Conservation (phyloP, 108 stramenopile species). For the Fragilariopsis cylindrus region DNA sequence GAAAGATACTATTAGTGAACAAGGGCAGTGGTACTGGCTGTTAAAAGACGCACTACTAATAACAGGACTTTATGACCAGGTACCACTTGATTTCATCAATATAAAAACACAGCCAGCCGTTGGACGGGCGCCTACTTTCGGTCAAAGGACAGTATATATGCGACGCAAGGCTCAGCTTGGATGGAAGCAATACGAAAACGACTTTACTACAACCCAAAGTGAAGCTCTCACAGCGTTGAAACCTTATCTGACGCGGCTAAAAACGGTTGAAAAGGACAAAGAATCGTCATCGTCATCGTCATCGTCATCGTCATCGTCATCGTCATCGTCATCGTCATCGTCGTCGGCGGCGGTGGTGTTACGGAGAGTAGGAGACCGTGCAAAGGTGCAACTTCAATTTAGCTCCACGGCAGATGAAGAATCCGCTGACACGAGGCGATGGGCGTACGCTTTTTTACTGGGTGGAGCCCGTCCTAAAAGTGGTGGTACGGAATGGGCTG, state of each 20-base stretch:
- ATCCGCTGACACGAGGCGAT: conserved; percentile 8
- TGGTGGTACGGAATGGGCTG: conserved; percentile 15
- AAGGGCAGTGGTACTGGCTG: conserved; percentile 12
- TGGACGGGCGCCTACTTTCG: conserved; percentile 3
- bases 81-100: neutral
- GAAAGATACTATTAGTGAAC: neutral
- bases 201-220: neutral
- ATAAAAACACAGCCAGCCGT: neutral
- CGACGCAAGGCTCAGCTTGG: conserved; percentile 6
- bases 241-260: neutral
- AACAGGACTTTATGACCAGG: neutral
- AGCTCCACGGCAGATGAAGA: neutral
- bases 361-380: neutral
- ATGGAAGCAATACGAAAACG: conserved; percentile 18
- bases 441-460: conserved; percentile 47
- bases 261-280: neutral
- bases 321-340: neutral
- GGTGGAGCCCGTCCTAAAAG: conserved; percentile 29
- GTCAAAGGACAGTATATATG: conserved; percentile 3
- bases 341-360: no score
- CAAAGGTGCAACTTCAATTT: no score
- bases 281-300: neutral
- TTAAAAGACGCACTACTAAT: neutral
- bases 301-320: no score
- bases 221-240: conserved; percentile 5